Evolutionary conservation across 2,329 filamentous ascomycete species (phyloP).

Genomic region (Trichophyton rubrum): DNA sequence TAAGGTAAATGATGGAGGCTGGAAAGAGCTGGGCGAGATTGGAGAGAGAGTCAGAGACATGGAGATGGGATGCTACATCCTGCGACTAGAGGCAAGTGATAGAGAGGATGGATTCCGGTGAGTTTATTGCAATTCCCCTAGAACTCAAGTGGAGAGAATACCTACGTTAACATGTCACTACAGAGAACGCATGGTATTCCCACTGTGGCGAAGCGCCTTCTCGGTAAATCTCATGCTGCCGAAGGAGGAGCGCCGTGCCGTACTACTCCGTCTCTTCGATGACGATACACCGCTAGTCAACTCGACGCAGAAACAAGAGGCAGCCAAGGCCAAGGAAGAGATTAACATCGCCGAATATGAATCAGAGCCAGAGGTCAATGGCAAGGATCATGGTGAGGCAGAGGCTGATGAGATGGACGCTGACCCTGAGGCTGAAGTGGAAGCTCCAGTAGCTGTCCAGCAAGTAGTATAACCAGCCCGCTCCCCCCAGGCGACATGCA

Average conservation of each 20-base stretch:
- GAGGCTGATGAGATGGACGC: neutral
- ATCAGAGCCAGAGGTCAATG: neutral
- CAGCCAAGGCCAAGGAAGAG: slow-evolving; percentile 11
- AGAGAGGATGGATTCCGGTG: slow-evolving; percentile 45
- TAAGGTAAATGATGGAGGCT: slow-evolving; percentile 62
- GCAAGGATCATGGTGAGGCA: neutral
- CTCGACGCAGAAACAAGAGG: slow-evolving; percentile 23
- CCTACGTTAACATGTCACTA: neutral
- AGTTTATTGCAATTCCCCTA: slow-evolving; percentile 14
- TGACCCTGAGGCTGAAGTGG: neutral
- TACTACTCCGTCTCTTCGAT: slow-evolving; percentile 83
- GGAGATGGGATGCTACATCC: slow-evolving; percentile 80
- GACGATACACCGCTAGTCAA: slow-evolving; percentile 77
- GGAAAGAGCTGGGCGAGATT: slow-evolving; percentile 71
- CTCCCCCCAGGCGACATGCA: neutral
- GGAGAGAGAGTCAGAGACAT: slow-evolving; percentile 69
- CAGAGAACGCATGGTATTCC: slow-evolving; percentile 71
- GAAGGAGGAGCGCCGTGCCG: slow-evolving; percentile 87
- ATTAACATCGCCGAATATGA: neutral
- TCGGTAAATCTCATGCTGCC: slow-evolving; percentile 95
- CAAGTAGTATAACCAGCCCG: neutral
- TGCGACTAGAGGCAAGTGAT: slow-evolving; percentile 66
- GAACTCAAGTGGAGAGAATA: neutral
- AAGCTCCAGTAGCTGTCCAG: neutral
- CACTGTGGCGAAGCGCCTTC: slow-evolving; percentile 85